Evolutionary conservation across 2,329 filamentous ascomycete species (phyloP).

Genomic region (Aspergillus sp.): DNA sequence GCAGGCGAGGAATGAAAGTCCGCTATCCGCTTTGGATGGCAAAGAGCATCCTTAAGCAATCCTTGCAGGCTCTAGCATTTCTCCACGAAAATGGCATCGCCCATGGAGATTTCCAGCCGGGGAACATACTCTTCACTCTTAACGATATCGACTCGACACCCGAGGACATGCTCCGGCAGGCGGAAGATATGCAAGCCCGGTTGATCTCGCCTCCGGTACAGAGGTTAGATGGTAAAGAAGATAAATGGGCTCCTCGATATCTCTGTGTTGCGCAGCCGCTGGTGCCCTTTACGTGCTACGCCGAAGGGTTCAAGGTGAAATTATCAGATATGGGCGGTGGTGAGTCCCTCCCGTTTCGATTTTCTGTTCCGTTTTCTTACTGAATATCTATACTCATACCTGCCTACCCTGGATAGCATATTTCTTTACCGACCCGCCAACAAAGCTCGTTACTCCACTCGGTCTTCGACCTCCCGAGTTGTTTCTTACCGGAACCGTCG

Average conservation of each 20-base stretch:
- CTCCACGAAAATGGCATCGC: constrained; percentile 24
- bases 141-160: constrained; percentile 17
- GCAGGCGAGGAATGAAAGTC: constrained; percentile 17
- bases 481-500: constrained; percentile 24
- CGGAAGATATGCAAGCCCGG: constrained; percentile 21
- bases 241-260: constrained; percentile 31
- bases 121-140: constrained; percentile 26
- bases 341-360: constrained; percentile 17
- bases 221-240: constrained; percentile 27
- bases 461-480: constrained; percentile 30
- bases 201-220: constrained; percentile 19
- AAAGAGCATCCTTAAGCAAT: constrained; percentile 27
- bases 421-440: constrained; percentile 25
- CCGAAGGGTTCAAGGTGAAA: constrained; percentile 26
- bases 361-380: constrained; percentile 3
- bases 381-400: constrained; percentile 15
- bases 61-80: constrained; percentile 25
- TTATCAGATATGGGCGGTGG: constrained; percentile 33
- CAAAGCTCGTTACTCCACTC: constrained; percentile 23
- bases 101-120: constrained; percentile 27
- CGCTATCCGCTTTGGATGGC: constrained; percentile 25
- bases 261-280: constrained; percentile 30
- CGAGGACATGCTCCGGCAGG: constrained; percentile 23
- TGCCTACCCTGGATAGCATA: constrained; percentile 25
- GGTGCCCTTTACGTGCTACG: constrained; percentile 22